Evolutionary conservation across 2,329 filamentous ascomycete genomes (phyloP), one percentile per base, ranked within the genome.

Genomic region (Trichoderma koningii): DNA sequence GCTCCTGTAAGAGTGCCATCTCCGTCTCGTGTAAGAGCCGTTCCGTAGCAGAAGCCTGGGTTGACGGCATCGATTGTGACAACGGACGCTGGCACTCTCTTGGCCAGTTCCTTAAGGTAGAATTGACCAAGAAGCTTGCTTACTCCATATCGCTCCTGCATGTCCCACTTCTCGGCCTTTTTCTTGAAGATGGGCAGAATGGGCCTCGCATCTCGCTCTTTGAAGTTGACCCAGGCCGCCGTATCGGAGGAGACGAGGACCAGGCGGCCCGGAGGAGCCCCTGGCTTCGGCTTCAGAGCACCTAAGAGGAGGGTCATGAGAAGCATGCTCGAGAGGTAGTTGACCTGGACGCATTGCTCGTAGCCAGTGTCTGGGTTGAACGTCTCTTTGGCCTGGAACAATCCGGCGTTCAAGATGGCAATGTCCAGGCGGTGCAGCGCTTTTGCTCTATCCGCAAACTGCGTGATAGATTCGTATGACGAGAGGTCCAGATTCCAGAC

Each of bases 21-120:
- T 59, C 55, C 55, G 10, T 19, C 55, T 19, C 55, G n/a, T 7
- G 55, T 59, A 12, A 59, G 44, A 1, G 26, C 47, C 0, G 59
- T 62, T n/a, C 59, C 59, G 15, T 62, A 62, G 38, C 59, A 62
- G 14, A 62, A 34, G 59, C 59, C 45, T 6, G 59, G 59, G 17
- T 62, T 62, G 48, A 53, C 59, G 12, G 50, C 3, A n/a, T 53
- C 50, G 4, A 62, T 34, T 2, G 38, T 52, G 1, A 62, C 59
- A 2, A 17, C 38, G 7, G 59, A 62, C 3, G 59, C 38, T 0
- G 59, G 19, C 7, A 62, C 38, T 23, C 23, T 53, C 26, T 62
- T 52, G 38, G 50, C 59, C n/a, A 62, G 17, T 7, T 62, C 50
- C 5, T 38, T 62, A 12, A 45, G 9, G 12, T 9, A 52, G 1